phyloP scores from a whole-genome alignment of 257 asterid genomes.

The Solanum raphanifolium region DNA sequence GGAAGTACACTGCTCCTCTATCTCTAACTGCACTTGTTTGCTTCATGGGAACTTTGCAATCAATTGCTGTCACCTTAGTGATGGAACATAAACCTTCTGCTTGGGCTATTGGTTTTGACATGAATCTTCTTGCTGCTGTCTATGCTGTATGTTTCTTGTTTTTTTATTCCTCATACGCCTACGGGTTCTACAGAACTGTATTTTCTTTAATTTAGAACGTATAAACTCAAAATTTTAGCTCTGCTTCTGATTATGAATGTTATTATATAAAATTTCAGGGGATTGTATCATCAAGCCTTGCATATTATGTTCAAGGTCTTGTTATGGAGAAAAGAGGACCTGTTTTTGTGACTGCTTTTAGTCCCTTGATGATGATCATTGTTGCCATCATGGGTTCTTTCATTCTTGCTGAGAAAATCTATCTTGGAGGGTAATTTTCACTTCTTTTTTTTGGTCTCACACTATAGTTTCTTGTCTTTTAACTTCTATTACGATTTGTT shows the following conservation, averaged over 20 bases:
- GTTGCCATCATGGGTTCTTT: constrained; percentile 55
- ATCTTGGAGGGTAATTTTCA: constrained; percentile 45
- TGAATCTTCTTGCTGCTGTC: constrained; percentile 92
- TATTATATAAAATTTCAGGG: constrained; percentile 21
- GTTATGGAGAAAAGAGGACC: constrained; percentile 59
- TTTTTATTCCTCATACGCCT: not conserved
- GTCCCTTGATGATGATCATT: constrained; percentile 51
- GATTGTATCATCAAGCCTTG: constrained; percentile 45
- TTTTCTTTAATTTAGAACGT: not conserved
- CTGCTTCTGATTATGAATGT: too few species aligned
- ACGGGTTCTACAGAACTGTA: not conserved
- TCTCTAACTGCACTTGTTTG: constrained; percentile 80
- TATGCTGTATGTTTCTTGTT: constrained; percentile 44
- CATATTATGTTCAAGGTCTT: constrained; percentile 55
- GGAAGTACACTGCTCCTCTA: constrained; percentile 69
- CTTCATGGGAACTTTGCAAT: constrained; percentile 84
- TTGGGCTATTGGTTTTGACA: constrained; percentile 84
- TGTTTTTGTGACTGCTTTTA: constrained; percentile 54
- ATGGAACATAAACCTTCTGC: constrained; percentile 72
- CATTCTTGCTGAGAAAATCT: constrained; percentile 44
- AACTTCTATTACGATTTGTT: not conserved
- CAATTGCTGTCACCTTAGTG: constrained; percentile 69
- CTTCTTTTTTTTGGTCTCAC: not conserved
- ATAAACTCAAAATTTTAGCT: not conserved
- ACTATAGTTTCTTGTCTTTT: not conserved